Conservation (phyloP, 106 monocot genomes). For the Phalaenopsis aphrodite region DNA sequence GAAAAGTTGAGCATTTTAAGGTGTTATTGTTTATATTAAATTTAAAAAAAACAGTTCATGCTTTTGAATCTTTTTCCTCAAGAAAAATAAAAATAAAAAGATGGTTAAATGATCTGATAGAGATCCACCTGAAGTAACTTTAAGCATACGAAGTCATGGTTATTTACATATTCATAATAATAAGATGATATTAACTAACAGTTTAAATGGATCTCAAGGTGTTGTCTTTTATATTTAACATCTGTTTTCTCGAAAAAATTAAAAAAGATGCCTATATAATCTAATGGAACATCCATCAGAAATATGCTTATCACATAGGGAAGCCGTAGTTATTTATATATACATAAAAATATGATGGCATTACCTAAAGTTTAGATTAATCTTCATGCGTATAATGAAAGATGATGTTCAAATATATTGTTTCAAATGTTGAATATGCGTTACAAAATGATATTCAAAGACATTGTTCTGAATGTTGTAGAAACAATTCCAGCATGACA, state of each 20-base stretch:
- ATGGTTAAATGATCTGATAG: no score
- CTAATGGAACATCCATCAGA: not conserved
- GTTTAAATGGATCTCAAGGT: not conserved
- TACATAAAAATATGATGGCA: not conserved
- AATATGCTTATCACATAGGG: not conserved
- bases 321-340: not conserved
- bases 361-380: not conserved
- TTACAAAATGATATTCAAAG: no score
- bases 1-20: no score
- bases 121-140: not conserved
- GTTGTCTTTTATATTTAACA: not conserved
- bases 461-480: no score
- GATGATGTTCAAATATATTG: not conserved
- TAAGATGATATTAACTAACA: not conserved
- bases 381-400: not conserved
- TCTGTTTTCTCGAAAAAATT: no score
- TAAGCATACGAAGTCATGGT: not conserved
- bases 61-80: not conserved
- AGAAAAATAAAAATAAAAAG: no score
- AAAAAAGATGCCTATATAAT: no score
- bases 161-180: not conserved
- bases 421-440: not conserved
- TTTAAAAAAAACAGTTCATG: not conserved
- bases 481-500: not conserved
- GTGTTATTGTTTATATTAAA: not conserved